Percentiles rank a stretch among this genome's conserved stretches.
These are phyloP conservation scores for Medakamo hakoo DNA, from an alignment of 139 green algal species.

Conservation along the genomic window DNA sequence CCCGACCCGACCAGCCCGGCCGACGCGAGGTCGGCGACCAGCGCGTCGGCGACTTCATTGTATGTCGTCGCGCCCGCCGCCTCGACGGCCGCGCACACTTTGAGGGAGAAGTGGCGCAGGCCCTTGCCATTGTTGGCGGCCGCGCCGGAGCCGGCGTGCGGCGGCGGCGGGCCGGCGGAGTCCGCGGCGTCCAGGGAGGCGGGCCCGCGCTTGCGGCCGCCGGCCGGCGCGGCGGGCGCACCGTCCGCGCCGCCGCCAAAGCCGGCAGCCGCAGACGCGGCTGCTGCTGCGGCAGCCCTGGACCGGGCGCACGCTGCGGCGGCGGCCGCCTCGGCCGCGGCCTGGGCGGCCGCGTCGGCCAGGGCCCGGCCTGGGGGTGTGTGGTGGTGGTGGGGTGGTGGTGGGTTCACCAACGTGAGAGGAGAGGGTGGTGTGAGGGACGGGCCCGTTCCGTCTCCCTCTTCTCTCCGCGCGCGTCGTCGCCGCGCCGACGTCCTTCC, in stretches of 20 bases:
- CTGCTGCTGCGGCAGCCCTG: neutral
- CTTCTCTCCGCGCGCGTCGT: too few relatives aligned
- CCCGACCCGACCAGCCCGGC: neutral
- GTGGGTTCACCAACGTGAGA: too few relatives aligned
- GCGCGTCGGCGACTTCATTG: conserved; percentile 90
- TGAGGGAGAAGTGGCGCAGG: conserved; percentile 68
- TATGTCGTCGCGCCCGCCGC: conserved; percentile 72
- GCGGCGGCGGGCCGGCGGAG: too few relatives aligned
- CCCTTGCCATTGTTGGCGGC: conserved; percentile 31
- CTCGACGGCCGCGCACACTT: conserved; percentile 85
- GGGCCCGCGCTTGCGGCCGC: neutral
- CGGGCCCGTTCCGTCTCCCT: too few relatives aligned
- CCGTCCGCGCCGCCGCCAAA: neutral
- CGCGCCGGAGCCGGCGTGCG: conserved; percentile 3
- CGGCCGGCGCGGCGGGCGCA: neutral
- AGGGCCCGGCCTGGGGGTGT: too few relatives aligned
- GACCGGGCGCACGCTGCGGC: neutral
- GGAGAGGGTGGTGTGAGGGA: too few relatives aligned
- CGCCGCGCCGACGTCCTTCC: too few relatives aligned
- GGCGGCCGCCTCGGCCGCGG: neutral
- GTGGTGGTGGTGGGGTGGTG: too few relatives aligned
- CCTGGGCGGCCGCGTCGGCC: neutral
- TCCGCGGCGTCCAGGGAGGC: neutral
- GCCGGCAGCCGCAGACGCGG: neutral
- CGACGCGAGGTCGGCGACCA: conserved; percentile 49